Percentiles rank a stretch among this genome's conserved stretches.
These are phyloP conservation scores for Amauroascus niger DNA, from an alignment of 2,329 filamentous ascomycete species.

Conservation along the genomic window DNA sequence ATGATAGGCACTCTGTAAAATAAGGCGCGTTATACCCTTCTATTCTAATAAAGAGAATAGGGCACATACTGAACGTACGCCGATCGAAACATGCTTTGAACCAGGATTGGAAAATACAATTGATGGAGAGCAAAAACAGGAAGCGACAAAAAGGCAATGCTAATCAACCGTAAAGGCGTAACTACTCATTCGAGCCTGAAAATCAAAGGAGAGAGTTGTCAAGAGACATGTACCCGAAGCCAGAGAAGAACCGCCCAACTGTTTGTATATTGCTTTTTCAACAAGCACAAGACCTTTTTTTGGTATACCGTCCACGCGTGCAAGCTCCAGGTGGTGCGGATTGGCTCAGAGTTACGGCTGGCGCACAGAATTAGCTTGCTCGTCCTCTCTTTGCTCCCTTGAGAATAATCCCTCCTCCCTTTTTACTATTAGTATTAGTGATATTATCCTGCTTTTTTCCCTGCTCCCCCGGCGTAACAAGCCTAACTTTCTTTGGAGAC, in stretches of 20 bases:
- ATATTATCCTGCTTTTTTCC: background rate
- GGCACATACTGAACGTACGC: background rate
- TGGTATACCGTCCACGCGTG: too few species aligned
- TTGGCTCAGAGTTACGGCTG: too few species aligned
- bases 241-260: too few species aligned
- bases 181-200: too few species aligned
- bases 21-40: background rate
- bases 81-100: background rate
- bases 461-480: constrained; percentile 38
- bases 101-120: background rate
- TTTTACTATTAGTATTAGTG: background rate
- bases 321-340: too few species aligned
- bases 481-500: constrained; percentile 38
- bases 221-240: too few species aligned
- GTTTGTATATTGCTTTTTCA: too few species aligned
- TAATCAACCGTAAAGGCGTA: too few species aligned
- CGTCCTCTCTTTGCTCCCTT: background rate
- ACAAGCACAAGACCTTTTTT: too few species aligned
- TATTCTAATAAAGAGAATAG: background rate
- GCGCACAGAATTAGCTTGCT: background rate
- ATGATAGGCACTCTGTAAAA: background rate
- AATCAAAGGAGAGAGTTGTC: too few species aligned
- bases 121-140: background rate
- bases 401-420: constrained; percentile 2
- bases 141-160: too few species aligned